A percentile compares a stretch with the other conserved stretches of the same genome.
Evolutionary conservation across 2,329 filamentous ascomycete species (phyloP).

Genomic region (Colletotrichum limetticola): DNA sequence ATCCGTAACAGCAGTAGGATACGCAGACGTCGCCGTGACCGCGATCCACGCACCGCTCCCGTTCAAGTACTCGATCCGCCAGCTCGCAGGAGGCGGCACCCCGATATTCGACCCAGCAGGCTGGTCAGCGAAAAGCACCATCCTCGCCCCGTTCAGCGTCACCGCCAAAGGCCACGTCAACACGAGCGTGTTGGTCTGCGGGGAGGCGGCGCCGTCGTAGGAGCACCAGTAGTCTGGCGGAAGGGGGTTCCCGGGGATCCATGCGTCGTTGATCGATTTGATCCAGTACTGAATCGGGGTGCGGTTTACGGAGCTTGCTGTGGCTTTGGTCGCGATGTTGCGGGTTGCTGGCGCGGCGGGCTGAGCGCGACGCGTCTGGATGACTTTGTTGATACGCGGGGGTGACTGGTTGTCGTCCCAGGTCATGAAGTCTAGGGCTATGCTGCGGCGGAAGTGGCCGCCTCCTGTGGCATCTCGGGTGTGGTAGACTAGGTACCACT

Average conservation of each 20-base stretch:
- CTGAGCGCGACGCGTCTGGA: conserved; percentile 41
- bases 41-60: conserved; percentile 35
- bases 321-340: conserved; percentile 45
- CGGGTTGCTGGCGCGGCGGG: conserved; percentile 40
- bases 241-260: conserved; percentile 43
- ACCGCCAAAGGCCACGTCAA: conserved; percentile 44
- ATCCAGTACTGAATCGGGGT: conserved; percentile 52
- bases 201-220: conserved; percentile 44
- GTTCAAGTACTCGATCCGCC: conserved; percentile 41
- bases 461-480: too few relatives aligned
- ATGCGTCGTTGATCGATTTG: conserved; percentile 45
- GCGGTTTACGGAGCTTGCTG: conserved; percentile 37
- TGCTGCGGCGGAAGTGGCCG: too few relatives aligned
- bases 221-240: conserved; percentile 51
- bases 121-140: conserved; percentile 45
- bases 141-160: conserved; percentile 42
- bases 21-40: conserved; percentile 36
- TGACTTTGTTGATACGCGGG: conserved; percentile 42
- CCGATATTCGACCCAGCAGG: conserved; percentile 43
- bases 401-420: conserved; percentile 42
- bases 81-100: conserved; percentile 43
- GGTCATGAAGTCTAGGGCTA: too few relatives aligned
- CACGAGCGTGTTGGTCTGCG: conserved; percentile 41
- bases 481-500: too few relatives aligned
- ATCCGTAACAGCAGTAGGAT: conserved; percentile 41